These are phyloP conservation scores for Plasmodium blacklocki DNA, from an alignment of 169 alveolate genomes.

Conservation along the genomic window DNA sequence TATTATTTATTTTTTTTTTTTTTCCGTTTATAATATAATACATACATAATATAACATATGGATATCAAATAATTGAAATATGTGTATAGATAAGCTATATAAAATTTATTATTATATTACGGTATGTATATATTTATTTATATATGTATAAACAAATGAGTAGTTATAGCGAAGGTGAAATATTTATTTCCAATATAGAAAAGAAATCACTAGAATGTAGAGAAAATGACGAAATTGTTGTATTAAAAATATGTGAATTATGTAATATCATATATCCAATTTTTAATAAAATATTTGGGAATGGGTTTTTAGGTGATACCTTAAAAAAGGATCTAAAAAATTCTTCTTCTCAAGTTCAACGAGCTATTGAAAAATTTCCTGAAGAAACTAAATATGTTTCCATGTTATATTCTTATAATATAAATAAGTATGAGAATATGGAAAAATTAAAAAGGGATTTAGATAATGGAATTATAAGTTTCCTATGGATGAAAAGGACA, in stretches of 20 bases:
- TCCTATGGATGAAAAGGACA: conserved; percentile 75
- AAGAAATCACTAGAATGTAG: conserved; percentile 55
- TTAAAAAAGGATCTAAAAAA: conserved; percentile 65
- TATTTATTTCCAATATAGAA: conserved; percentile 25
- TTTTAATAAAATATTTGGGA: conserved; percentile 67
- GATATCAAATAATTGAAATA: too few relatives aligned
- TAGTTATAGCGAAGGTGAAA: not conserved
- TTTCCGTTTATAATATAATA: not conserved
- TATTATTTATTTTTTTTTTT: not conserved
- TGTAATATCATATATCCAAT: conserved; percentile 53
- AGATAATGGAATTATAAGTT: conserved; percentile 61
- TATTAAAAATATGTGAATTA: conserved; percentile 63
- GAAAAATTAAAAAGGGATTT: conserved; percentile 52
- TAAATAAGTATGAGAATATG: conserved; percentile 60
- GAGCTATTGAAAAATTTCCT: conserved; percentile 68
- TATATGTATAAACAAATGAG: conserved; percentile 20
- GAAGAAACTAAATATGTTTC: conserved; percentile 74
- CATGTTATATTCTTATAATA: conserved; percentile 52
- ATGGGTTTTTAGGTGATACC: conserved; percentile 50
- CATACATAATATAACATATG: too few relatives aligned
- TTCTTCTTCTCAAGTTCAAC: conserved; percentile 51
- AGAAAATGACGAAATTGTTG: conserved; percentile 56
- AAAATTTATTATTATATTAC: too few relatives aligned
- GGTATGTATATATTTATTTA: not conserved
- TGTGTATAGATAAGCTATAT: too few relatives aligned